Evolutionary conservation across 2,329 filamentous ascomycete species (phyloP), one percentile per base, ranked within the genome.

Genomic region (Ceratocystis smalleyi): DNA sequence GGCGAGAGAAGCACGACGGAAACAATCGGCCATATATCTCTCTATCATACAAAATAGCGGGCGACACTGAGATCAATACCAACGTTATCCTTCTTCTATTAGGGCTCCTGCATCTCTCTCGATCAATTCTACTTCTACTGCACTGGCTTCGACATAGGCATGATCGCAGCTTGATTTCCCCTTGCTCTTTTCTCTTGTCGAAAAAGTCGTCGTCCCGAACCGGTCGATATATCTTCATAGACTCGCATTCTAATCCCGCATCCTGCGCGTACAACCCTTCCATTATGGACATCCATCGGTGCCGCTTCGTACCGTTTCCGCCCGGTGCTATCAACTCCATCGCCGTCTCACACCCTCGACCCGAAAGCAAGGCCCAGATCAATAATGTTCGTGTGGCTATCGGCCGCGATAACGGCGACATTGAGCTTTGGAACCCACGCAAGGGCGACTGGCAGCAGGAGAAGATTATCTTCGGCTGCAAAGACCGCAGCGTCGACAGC

Each of bases 341-440:
- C 72, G 90, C 92, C 69, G 97, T 99, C 74, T 96, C 94, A 5
- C 89, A 96, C 73, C 79, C 87, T 22, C 77, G 75, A 67, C 68
- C 76, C 62, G 75, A 75, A 69, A 76, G 79, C 67, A 74, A 76
- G 68, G 76, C 72, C 74, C 73, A 78, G 73, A 70, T 80, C 75
- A 70, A 79, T 81, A 24, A 82, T 79, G 67, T 84, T 80, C 84
- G 91, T 69, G 82, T 97, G 64, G 94, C 94, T 1, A 83, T 99
- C 70, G 94, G 94, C 67, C 86, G 94, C 69, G 88, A 89, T 66
- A 96, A 97, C 73, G 94, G 94, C 70, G 89, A 96, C 72, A 94
- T 99, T 70, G 94, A 99, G 76, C 91, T 99, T 68, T 99, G 94
- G 94, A 96, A 96, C 74, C 91, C 92, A 2, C 77, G 85, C 63